Evolutionary conservation across 2,329 filamentous ascomycete genomes (phyloP), one percentile per base, ranked within the genome.

Genomic region (Chaetomium sp.): DNA sequence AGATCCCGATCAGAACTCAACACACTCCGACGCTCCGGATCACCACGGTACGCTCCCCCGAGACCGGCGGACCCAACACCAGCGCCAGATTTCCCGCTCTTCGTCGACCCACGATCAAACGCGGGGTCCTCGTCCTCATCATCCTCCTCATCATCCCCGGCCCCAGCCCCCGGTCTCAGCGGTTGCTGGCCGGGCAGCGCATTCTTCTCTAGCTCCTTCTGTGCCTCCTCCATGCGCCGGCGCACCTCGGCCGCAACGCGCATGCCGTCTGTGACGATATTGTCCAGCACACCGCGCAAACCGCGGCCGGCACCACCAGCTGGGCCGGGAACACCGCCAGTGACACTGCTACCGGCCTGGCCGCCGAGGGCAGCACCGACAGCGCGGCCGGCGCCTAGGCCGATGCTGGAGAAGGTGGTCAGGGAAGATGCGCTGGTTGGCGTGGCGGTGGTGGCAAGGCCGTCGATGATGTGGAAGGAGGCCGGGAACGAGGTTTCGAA

Each of bases 201-300:
- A 58, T 91, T 91, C 71, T 86, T 87, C 71, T 96, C 92, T 62
- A 96, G 74, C 68, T 97, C 92, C 64, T 85, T 86, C 71, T 96
- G 91, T 3, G 92, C 92, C 69, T 99, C 94, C 60, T 99, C 92
- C 87, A 97, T 96, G 45, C 91, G 81, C 65, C 91, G 84, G 62
- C 88, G 81, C 51, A 99, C 92, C 70, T 99, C 94, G 0, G 87
- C 89, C 0, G 94, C 94, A 56, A 97, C 92, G 37, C 92, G 86
- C 85, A 97, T 96, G 43, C 94, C 94, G 68, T 99, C 94, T 1
- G 88, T 95, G 61, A 97, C 94, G 65, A 99, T 97, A 65, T 95
- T 96, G 74, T 99, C 94, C 41, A 99, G 77, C 57, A 99, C 94
- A 19, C 94, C 94, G 43, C 94, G 82, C 1, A 99, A 79, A 27